These are phyloP conservation scores for Salix suchowensis DNA, from an alignment of 345 rosid species.

Conservation along the genomic window DNA sequence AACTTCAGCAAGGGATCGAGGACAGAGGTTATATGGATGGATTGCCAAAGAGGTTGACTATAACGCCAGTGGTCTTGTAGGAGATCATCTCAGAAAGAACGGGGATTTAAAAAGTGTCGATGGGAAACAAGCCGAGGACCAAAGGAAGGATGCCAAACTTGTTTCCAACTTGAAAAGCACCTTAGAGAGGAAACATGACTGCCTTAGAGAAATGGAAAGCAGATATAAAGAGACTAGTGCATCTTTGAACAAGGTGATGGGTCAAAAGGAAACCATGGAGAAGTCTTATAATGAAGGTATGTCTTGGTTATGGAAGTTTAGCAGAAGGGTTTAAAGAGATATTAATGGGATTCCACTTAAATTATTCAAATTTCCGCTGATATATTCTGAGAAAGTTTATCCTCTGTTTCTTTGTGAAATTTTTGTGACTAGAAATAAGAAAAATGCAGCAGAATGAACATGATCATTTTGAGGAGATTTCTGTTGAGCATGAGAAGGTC, in stretches of 20 bases:
- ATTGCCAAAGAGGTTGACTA: constrained; percentile 59
- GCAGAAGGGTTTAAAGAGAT: not conserved
- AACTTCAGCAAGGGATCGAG: constrained; percentile 15
- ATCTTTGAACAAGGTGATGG: constrained; percentile 19
- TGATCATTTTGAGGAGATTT: constrained; percentile 36
- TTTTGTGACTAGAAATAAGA: constrained; percentile 19
- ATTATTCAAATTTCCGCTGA: not conserved
- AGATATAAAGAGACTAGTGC: constrained; percentile 29
- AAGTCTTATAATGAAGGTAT: constrained; percentile 53
- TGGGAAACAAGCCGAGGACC: constrained; percentile 43
- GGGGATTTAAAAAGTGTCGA: constrained; percentile 60
- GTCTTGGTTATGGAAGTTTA: not conserved
- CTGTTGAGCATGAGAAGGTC: constrained; percentile 38
- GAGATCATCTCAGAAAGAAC: constrained; percentile 40
- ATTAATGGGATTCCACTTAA: not conserved
- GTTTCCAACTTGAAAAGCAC: constrained; percentile 37
- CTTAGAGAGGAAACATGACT: constrained; percentile 35
- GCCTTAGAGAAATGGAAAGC: constrained; percentile 39
- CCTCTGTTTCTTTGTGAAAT: not conserved
- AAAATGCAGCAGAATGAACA: constrained; percentile 35
- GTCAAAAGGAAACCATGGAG: constrained; percentile 39
- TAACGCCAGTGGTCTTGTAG: constrained; percentile 23
- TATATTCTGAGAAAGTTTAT: not conserved
- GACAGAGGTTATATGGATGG: constrained; percentile 59
- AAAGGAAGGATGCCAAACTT: constrained; percentile 33